Percentiles rank a stretch among this genome's conserved stretches.
phyloP scores from a whole-genome alignment of 176 grass and related monocot genomes.

The Phoenix roebelenii region DNA sequence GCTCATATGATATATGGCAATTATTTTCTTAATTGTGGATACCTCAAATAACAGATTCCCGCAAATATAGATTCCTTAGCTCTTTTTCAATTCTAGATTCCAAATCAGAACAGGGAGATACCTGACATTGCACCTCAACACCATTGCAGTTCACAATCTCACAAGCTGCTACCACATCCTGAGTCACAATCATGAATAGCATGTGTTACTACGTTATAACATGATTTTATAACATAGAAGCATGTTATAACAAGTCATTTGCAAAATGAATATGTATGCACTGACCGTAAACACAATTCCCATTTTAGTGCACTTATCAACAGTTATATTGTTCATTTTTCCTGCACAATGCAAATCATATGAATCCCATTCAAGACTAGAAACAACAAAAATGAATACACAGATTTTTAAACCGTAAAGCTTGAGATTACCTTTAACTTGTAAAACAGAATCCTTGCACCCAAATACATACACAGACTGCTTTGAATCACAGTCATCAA shows the following conservation, averaged over 20 bases:
- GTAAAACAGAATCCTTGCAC: conserved; percentile 52
- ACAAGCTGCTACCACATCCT: conserved; percentile 55
- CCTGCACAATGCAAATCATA: conserved; percentile 19
- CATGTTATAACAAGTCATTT: no score
- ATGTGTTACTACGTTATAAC: no score
- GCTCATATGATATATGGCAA: no score
- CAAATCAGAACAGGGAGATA: conserved; percentile 2
- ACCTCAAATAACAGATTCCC: no score
- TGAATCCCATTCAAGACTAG: no score
- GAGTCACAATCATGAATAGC: neutral
- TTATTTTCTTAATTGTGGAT: no score
- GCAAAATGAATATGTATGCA: neutral
- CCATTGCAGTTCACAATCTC: conserved; percentile 60
- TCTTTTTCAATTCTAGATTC: no score
- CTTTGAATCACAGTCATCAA: conserved; percentile 54
- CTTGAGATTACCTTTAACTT: conserved; percentile 37
- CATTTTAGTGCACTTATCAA: conserved; percentile 53
- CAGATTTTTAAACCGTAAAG: no score
- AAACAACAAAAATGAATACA: no score
- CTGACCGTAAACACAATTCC: conserved; percentile 44
- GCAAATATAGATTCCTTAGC: no score
- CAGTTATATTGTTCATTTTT: conserved; percentile 59
- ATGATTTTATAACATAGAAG: no score
- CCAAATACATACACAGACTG: conserved; percentile 46
- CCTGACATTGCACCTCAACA: conserved; percentile 55